These are phyloP conservation scores for Trypanosoma cruzi DNA, from an alignment of 208 protist genomes.

Conservation along the genomic window DNA sequence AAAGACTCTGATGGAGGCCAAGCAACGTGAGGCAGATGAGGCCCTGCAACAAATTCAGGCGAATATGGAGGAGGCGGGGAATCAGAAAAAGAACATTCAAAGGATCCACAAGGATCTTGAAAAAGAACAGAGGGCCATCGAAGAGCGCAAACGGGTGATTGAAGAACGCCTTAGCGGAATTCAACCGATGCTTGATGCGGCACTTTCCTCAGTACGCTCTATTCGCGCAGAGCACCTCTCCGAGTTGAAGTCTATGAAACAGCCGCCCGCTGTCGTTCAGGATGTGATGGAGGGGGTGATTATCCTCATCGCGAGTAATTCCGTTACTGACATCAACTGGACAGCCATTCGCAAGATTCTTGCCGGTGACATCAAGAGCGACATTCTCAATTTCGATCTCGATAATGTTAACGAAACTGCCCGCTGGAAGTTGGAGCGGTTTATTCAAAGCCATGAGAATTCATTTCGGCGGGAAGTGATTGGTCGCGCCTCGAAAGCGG, in stretches of 20 bases:
- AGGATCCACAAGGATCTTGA: conserved; percentile 91
- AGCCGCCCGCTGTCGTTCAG: conserved; percentile 95
- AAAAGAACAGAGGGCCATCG: conserved; percentile 92
- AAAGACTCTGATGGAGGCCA: conserved; percentile 88
- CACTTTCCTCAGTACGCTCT: conserved; percentile 92
- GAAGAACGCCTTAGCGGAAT: conserved; percentile 94
- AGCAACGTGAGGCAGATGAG: conserved; percentile 95
- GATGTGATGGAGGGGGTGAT: conserved; percentile 97
- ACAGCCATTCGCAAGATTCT: conserved; percentile 95
- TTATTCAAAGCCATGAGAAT: conserved; percentile 84
- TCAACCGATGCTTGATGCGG: conserved; percentile 96
- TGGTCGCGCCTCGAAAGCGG: conserved; percentile 92
- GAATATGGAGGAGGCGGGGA: conserved; percentile 94
- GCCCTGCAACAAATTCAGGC: conserved; percentile 96
- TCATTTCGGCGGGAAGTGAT: conserved; percentile 96
- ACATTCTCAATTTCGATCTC: conserved; percentile 97
- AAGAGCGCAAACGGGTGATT: conserved; percentile 90
- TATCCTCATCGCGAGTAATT: conserved; percentile 88
- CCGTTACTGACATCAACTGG: conserved; percentile 91
- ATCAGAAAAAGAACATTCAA: conserved; percentile 95
- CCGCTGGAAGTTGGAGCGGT: conserved; percentile 83
- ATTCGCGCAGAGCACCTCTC: conserved; percentile 94
- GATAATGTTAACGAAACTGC: conserved; percentile 70
- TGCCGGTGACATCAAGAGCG: conserved; percentile 91
- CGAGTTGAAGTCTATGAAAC: conserved; percentile 96